Percentiles rank a stretch among this genome's conserved stretches.
phyloP scores from a whole-genome alignment of 805 yeast species.

The Ogataea siamensis region DNA sequence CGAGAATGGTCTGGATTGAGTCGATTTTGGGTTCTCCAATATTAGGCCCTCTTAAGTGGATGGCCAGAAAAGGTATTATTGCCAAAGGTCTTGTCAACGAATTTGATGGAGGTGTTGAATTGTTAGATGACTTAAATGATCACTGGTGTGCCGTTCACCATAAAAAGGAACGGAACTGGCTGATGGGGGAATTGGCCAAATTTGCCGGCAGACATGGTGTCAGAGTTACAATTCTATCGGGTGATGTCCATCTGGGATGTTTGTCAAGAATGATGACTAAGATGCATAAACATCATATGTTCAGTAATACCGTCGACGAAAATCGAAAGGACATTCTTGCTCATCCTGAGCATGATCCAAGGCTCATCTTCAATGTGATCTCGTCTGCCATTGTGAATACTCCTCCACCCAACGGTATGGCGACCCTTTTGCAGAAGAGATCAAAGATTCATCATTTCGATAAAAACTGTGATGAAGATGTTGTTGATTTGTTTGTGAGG shows the following conservation, averaged over 20 bases:
- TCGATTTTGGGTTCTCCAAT: conserved; percentile 59
- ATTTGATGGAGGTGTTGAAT: conserved; percentile 88
- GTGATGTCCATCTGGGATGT: conserved; percentile 91
- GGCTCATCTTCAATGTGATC: conserved; percentile 77
- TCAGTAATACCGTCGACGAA: conserved; percentile 34
- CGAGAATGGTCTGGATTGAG: conserved; percentile 91
- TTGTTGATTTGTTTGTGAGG: conserved; percentile 64
- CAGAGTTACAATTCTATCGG: conserved; percentile 81
- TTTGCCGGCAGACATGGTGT: conserved; percentile 64
- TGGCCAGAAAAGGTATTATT: conserved; percentile 61
- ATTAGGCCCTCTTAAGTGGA: conserved; percentile 60
- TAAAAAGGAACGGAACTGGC: conserved; percentile 75
- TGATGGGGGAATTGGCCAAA: conserved; percentile 58
- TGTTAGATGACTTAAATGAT: conserved; percentile 89
- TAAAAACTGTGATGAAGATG: conserved; percentile 68
- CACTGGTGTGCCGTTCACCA: conserved; percentile 95
- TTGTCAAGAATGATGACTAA: conserved; percentile 72
- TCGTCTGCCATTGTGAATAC: conserved; percentile 89
- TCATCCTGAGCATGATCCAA: conserved; percentile 65
- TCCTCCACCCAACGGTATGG: conserved; percentile 91
- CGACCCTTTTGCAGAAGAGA: conserved; percentile 65
- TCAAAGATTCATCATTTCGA: conserved; percentile 68
- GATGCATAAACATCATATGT: conserved; percentile 42
- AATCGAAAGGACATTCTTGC: conserved; percentile 40
- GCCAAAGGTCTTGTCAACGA: conserved; percentile 79